Conservation (phyloP, 495 filamentous ascomycete genomes). For the Sporormia fimetaria region DNA sequence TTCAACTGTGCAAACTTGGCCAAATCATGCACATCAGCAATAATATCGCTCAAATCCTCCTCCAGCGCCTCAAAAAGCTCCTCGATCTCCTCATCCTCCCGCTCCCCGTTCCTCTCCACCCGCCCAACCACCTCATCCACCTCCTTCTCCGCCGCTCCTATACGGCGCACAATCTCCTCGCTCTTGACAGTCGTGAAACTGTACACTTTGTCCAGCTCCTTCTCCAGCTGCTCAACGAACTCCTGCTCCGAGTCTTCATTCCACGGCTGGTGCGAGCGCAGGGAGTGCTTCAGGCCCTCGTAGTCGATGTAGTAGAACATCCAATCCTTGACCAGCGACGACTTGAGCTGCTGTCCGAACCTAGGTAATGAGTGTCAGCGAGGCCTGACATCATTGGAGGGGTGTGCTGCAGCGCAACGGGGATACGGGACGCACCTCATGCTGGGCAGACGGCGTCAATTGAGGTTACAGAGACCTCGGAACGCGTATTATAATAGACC, state of each 20-base stretch:
- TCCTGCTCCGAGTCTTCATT: conserved; percentile 81
- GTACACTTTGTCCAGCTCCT: conserved; percentile 91
- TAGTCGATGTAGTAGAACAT: conserved; percentile 97
- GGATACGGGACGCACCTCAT: conserved; percentile 19
- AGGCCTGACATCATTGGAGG: conserved; percentile 6
- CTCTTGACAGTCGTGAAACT: conserved; percentile 93
- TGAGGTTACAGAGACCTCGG: not conserved
- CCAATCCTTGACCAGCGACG: conserved; percentile 89
- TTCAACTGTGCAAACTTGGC: conserved; percentile 98
- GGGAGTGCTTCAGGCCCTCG: conserved; percentile 76
- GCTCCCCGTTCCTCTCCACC: conserved; percentile 32
- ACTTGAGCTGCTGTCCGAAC: conserved; percentile 92
- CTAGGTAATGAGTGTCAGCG: conserved; percentile 37
- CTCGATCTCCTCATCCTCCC: conserved; percentile 45
- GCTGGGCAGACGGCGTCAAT: conserved; percentile 12
- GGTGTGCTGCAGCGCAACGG: conserved; percentile 1
- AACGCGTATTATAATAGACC: no score
- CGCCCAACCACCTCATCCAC: conserved; percentile 75
- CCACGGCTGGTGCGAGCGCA: conserved; percentile 63
- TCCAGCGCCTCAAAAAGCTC: conserved; percentile 92
- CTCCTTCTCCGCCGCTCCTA: conserved; percentile 73
- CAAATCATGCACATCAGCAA: conserved; percentile 95
- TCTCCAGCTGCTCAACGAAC: conserved; percentile 78
- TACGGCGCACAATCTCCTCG: conserved; percentile 82
- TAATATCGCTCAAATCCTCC: conserved; percentile 92